Conservation (phyloP, 2,329 filamentous ascomycete genomes). For the Alternaria ventricosa region DNA sequence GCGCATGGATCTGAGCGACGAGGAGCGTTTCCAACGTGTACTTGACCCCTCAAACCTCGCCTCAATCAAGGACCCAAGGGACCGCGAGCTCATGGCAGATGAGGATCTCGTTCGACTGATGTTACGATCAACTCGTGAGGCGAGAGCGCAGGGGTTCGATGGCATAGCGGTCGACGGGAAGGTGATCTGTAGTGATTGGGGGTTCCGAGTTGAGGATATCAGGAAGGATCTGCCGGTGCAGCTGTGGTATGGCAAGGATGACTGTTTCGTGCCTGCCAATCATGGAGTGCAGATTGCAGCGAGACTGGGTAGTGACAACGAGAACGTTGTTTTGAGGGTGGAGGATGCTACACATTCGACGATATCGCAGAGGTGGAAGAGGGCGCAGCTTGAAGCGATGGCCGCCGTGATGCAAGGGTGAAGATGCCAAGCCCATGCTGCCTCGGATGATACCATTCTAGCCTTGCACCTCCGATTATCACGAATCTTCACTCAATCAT, state of each 20-base stretch:
- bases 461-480: neutral
- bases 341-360: constrained; percentile 47
- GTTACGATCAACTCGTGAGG: constrained; percentile 29
- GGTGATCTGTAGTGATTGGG: constrained; percentile 35
- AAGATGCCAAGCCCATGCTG: neutral
- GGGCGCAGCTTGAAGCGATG: constrained; percentile 23
- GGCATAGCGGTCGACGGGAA: constrained; percentile 39
- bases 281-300: constrained; percentile 43
- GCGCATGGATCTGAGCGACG: constrained; percentile 44
- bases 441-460: neutral
- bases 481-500: neutral
- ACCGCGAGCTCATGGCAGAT: constrained; percentile 29
- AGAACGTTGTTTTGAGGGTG: constrained; percentile 35
- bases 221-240: constrained; percentile 44
- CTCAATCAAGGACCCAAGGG: constrained; percentile 23
- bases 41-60: neutral
- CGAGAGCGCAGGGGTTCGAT: constrained; percentile 42
- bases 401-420: constrained; percentile 4
- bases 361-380: constrained; percentile 19
- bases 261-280: constrained; percentile 42
- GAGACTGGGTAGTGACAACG: constrained; percentile 30
- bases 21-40: constrained; percentile 25
- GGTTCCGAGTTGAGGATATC: constrained; percentile 48
- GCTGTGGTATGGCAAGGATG: constrained; percentile 37
- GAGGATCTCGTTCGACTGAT: constrained; percentile 27